Percentiles rank a stretch among this genome's conserved stretches.
Conservation (phyloP, 192 early-diverging fungal genomes). For the Backusella australiensis region DNA sequence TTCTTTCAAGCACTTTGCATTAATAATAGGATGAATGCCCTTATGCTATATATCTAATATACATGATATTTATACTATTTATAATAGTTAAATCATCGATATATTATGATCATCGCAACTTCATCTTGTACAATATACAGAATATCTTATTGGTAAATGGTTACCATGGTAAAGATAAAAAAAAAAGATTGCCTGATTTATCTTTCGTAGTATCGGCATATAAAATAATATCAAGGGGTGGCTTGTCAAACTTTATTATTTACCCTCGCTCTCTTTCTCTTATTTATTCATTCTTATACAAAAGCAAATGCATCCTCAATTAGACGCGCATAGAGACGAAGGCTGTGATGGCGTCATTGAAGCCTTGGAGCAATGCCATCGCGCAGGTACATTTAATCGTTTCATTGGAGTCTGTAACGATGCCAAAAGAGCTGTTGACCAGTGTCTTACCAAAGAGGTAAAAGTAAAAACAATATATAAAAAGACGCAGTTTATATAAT, state of each 20-base stretch:
- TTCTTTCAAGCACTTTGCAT: too few relatives aligned
- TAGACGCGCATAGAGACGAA: conserved; percentile 39
- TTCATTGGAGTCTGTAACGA: conserved; percentile 52
- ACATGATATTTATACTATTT: too few relatives aligned
- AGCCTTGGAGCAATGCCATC: conserved; percentile 53
- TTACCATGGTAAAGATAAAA: background rate
- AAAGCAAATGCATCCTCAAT: conserved; percentile 38
- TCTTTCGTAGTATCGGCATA: background rate
- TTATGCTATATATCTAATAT: too few relatives aligned
- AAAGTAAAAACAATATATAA: background rate
- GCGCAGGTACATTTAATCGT: conserved; percentile 43
- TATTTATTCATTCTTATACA: background rate
- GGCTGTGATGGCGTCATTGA: conserved; percentile 51
- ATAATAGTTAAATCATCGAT: too few relatives aligned
- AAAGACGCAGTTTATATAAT: background rate
- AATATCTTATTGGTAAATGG: too few relatives aligned
- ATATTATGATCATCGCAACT: too few relatives aligned
- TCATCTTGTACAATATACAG: too few relatives aligned
- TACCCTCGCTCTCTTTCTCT: background rate
- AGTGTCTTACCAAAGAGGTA: conserved; percentile 55
- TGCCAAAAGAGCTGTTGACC: conserved; percentile 48
- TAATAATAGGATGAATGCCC: too few relatives aligned
- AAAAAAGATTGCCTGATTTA: background rate
- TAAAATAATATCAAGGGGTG: background rate
- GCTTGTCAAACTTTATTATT: conserved; percentile 3